A percentile compares a stretch with the other conserved stretches of the same genome.
These are phyloP conservation scores for Pisolithus thermaeus DNA, from an alignment of 1,284 basidiomycete species.

Conservation along the genomic window DNA sequence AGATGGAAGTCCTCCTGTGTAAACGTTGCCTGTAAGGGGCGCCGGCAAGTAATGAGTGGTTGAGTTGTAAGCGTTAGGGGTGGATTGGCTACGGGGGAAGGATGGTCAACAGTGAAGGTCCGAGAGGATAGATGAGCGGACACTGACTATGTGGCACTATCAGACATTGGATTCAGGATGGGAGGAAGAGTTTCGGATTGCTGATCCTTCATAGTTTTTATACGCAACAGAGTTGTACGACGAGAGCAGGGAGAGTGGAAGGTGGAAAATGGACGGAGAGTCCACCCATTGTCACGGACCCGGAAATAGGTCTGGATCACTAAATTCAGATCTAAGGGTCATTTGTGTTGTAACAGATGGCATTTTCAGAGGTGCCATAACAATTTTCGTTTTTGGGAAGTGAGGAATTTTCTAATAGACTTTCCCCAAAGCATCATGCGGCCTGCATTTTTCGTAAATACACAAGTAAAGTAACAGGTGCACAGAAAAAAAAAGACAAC, in stretches of 20 bases:
- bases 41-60: constrained; percentile 42
- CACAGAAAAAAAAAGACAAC: not conserved
- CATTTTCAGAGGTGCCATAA: constrained; percentile 36
- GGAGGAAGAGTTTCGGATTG: constrained; percentile 32
- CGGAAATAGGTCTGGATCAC: constrained; percentile 54
- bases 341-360: constrained; percentile 34
- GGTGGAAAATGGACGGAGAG: constrained; percentile 43
- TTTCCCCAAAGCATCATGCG: constrained; percentile 23
- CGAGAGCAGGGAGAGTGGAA: constrained; percentile 30
- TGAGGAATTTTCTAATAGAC: constrained; percentile 31
- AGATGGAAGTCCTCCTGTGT: constrained; percentile 38
- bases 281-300: constrained; percentile 42
- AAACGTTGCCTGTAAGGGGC: constrained; percentile 35
- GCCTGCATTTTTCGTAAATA: constrained; percentile 18
- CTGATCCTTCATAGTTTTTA: constrained; percentile 39
- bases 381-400: constrained; percentile 34
- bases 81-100: constrained; percentile 21
- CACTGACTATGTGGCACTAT: constrained; percentile 57
- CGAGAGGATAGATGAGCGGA: constrained; percentile 11
- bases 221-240: constrained; percentile 24
- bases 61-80: constrained; percentile 36
- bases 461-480: constrained; percentile 1
- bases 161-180: constrained; percentile 47
- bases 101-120: constrained; percentile 9
- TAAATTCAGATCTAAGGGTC: constrained; percentile 58